Evolutionary conservation across 2,329 filamentous ascomycete species (phyloP).

Genomic region (Clonostachys sp.): DNA sequence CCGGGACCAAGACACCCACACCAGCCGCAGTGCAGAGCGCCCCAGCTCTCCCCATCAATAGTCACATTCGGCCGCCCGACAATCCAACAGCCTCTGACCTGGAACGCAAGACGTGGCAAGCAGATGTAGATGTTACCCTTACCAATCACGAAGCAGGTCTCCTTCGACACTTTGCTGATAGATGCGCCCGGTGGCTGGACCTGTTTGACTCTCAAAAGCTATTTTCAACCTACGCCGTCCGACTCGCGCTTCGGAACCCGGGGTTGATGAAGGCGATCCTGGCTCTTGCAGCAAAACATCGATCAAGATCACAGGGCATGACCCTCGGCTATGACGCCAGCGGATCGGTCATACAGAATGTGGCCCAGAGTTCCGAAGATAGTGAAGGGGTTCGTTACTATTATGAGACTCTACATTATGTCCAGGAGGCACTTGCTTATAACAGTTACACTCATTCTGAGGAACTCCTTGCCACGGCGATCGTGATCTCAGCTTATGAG

Average conservation of each 20-base stretch:
- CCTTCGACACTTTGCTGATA: slow-evolving; percentile 19
- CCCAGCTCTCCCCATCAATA: slow-evolving; percentile 1
- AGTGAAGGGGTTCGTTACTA: slow-evolving; percentile 35
- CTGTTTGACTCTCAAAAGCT: slow-evolving; percentile 5
- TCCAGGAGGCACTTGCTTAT: slow-evolving; percentile 51
- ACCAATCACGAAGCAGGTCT: slow-evolving; percentile 14
- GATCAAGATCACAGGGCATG: slow-evolving; percentile 2
- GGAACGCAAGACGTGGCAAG: slow-evolving; percentile 11
- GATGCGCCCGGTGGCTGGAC: slow-evolving; percentile 7
- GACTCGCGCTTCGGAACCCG: slow-evolving; percentile 30
- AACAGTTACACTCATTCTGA: slow-evolving; percentile 28
- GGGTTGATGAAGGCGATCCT: slow-evolving; percentile 52
- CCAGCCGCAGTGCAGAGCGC: slow-evolving; percentile 1
- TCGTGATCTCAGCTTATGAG: slow-evolving; percentile 57
- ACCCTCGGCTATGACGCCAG: background rate
- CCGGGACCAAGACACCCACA: background rate
- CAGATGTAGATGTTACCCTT: slow-evolving; percentile 9
- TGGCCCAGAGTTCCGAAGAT: slow-evolving; percentile 16
- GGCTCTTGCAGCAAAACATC: slow-evolving; percentile 46
- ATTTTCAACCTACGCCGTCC: slow-evolving; percentile 6
- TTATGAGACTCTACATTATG: slow-evolving; percentile 55
- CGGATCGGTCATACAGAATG: background rate
- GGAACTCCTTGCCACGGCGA: slow-evolving; percentile 51
- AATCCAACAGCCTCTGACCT: slow-evolving; percentile 2
- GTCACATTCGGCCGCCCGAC: background rate